Evolutionary conservation across 768 basidiomycete genomes (phyloP).

Genomic region (Thelephora ganbajun): DNA sequence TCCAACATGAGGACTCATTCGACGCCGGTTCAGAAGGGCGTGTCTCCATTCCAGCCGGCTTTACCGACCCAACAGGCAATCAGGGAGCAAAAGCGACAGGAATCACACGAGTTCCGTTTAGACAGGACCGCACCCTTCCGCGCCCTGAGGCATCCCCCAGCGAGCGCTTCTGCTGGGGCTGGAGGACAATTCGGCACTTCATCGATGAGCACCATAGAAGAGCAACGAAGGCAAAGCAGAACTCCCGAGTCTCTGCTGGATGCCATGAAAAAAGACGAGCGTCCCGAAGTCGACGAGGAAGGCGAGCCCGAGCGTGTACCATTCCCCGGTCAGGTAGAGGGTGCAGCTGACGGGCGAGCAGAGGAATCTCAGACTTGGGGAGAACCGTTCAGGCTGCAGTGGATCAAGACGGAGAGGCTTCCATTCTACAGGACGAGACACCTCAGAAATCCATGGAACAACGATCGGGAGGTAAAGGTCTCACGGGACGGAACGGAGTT

Average conservation of each 20-base stretch:
- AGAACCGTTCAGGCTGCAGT: conserved; percentile 68
- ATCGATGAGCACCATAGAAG: conserved; percentile 2
- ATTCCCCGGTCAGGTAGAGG: conserved; percentile 9
- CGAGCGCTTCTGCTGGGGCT: neutral
- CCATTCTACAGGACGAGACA: conserved; percentile 69
- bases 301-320: conserved; percentile 6
- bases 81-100: neutral
- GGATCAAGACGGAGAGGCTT: conserved; percentile 58
- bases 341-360: conserved; percentile 1
- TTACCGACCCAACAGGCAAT: no score
- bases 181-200: conserved; percentile 3
- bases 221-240: neutral
- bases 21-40: conserved; percentile 1
- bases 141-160: conserved; percentile 15
- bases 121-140: conserved; percentile 26
- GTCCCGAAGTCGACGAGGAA: conserved; percentile 2
- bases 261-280: conserved; percentile 14
- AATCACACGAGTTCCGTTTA: conserved; percentile 21
- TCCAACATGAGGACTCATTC: conserved; percentile 5
- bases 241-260: conserved; percentile 5
- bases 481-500: conserved; percentile 88
- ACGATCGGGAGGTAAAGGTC: conserved; percentile 67
- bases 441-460: conserved; percentile 88
- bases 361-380: conserved; percentile 39
- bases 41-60: no score